Conservation (phyloP, 1,284 basidiomycete genomes). For the Leucoagaricus sp. region DNA sequence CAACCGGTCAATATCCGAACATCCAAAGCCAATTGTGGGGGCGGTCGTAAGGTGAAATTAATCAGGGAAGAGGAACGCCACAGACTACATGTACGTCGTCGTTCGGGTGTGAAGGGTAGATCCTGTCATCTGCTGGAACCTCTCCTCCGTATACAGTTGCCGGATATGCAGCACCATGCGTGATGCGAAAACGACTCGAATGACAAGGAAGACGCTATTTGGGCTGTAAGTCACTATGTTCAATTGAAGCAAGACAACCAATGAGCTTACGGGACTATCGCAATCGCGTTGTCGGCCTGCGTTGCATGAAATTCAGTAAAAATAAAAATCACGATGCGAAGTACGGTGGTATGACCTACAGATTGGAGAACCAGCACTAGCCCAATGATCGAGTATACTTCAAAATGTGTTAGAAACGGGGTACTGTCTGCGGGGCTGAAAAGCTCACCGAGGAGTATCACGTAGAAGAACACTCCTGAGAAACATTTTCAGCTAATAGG, state of each 20-base stretch:
- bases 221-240: neutral
- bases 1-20: no score
- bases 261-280: conserved; percentile 4
- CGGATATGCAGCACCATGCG: conserved; percentile 1
- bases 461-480: neutral
- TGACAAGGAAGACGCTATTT: neutral
- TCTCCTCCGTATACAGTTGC: neutral
- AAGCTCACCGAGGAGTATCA: neutral
- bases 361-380: neutral
- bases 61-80: no score
- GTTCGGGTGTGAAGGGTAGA: neutral
- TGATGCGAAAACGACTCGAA: neutral
- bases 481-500: neutral
- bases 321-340: neutral
- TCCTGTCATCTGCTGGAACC: neutral
- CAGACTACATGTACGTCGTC: neutral
- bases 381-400: neutral
- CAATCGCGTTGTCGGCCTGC: neutral
- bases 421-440: neutral
- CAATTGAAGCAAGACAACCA: neutral
- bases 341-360: neutral
- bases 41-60: no score
- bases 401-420: neutral
- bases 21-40: no score
- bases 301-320: no score